Evolutionary conservation across 257 asterid species (phyloP).

Genomic region (Buddleja alternifolia): DNA sequence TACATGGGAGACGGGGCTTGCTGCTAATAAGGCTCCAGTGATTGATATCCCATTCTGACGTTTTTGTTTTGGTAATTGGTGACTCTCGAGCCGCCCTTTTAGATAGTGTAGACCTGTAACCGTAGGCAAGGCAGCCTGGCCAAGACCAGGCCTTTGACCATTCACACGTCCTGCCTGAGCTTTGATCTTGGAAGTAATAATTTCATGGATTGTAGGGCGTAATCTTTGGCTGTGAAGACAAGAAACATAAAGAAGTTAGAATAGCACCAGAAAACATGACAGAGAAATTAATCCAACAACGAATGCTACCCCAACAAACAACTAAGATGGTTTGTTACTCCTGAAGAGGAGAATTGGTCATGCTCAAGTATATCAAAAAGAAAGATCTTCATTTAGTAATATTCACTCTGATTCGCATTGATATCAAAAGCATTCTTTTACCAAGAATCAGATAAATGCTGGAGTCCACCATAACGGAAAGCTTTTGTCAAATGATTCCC

Average conservation of each 20-base stretch:
- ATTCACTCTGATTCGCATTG: background rate
- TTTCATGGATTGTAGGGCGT: slow-evolving; percentile 91
- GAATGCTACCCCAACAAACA: slow-evolving; percentile 14
- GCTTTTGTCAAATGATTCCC: slow-evolving; percentile 16
- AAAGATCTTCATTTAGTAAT: slow-evolving; percentile 5
- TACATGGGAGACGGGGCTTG: slow-evolving; percentile 87
- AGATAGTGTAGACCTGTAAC: slow-evolving; percentile 70
- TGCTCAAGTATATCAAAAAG: slow-evolving; percentile 23
- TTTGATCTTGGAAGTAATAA: slow-evolving; percentile 84
- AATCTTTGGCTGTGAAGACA: slow-evolving; percentile 74
- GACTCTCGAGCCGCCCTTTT: slow-evolving; percentile 71
- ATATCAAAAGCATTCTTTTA: slow-evolving; percentile 11
- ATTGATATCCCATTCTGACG: slow-evolving; percentile 73
- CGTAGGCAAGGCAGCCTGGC: slow-evolving; percentile 58
- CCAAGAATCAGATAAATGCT: slow-evolving; percentile 12
- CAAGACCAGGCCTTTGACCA: slow-evolving; percentile 62
- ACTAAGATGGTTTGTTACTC: slow-evolving; percentile 9
- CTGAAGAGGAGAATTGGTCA: slow-evolving; percentile 16
- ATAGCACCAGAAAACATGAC: slow-evolving; percentile 27
- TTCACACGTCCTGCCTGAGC: slow-evolving; percentile 64
- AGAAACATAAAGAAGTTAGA: slow-evolving; percentile 13
- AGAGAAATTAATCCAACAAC: slow-evolving; percentile 15
- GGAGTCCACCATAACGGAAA: slow-evolving; percentile 5
- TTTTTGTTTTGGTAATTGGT: slow-evolving; percentile 66
- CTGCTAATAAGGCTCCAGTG: slow-evolving; percentile 69